Evolutionary conservation across 1,139 yeast genomes (phyloP), one percentile per base, ranked within the genome.

Genomic region (Blastobotrys petasosporus): DNA sequence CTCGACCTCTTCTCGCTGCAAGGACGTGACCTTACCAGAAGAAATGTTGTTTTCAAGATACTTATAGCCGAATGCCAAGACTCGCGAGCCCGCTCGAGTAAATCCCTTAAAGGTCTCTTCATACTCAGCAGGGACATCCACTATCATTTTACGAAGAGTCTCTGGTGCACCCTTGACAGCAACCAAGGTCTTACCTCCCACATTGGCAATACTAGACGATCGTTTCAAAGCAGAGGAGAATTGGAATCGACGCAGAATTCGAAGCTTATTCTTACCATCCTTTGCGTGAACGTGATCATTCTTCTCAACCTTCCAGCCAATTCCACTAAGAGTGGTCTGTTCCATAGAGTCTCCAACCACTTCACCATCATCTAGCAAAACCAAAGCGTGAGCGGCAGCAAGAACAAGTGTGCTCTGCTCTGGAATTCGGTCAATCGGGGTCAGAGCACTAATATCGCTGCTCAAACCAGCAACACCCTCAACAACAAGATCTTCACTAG

Each of bases 131-230:
- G 98, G 97, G 49, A 85, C 78, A 44, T 73, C 74, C 42, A 68
- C 60, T 55, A 94, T 69, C 86, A 94, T 87, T 46, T 73, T 74
- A 62, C 83, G 81, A 58, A 92, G 79, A 30, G 97, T 92, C 70
- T 92, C 99, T n/a, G 99, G 99, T 1, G 99, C 99, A 74, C 99
- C 99, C 68, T 94, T 94, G 39, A 83, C 95, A 56, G 96, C 84
- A 42, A 90, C 94, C 57, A 88, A 75, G 55, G 82, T 77, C 41
- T 52, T 52, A 41, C 72, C 72, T 53, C 72, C 74, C 44, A 80
- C 70, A 39, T 71, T 68, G n/a, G 97, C 85, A 57, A 92, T 79
- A 40, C 94, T 77, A n/a, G 97, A 79, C 9, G 97, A 90, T 69
- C 99, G 82, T 67, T 94, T 92, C 64, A 92, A 76, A 44, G 96